Conservation (phyloP, 2,329 filamentous ascomycete species). For the Coniella vitis region DNA sequence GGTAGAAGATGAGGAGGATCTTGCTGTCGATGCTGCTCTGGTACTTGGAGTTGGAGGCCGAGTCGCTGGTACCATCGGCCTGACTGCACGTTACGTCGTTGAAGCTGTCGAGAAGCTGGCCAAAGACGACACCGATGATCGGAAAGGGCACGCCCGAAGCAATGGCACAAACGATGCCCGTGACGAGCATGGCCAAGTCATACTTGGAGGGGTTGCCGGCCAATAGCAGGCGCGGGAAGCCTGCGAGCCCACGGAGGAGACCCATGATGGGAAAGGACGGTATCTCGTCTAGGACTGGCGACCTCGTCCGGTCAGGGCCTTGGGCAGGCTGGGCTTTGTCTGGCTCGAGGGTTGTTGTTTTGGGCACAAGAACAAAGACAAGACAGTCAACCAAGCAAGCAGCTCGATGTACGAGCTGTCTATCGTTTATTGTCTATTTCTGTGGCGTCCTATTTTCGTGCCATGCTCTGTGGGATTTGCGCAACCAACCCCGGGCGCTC, state of each 20-base stretch:
- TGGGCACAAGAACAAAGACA: no score
- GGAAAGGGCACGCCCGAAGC: constrained; percentile 48
- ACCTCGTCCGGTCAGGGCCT: background rate
- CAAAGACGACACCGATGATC: constrained; percentile 50
- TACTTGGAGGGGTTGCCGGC: constrained; percentile 15
- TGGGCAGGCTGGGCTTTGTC: background rate
- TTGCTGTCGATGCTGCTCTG: constrained; percentile 20
- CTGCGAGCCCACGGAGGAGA: constrained; percentile 14
- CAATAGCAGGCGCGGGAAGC: constrained; percentile 19
- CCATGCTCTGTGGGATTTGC: no score
- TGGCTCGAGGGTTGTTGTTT: no score
- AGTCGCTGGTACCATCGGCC: constrained; percentile 7
- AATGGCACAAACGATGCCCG: constrained; percentile 17
- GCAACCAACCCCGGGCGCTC: no score
- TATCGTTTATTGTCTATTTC: no score
- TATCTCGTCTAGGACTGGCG: no score
- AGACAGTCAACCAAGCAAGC: no score
- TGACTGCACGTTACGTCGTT: constrained; percentile 38
- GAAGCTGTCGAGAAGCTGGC: constrained; percentile 44
- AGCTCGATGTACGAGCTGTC: no score
- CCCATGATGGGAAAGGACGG: constrained; percentile 18
- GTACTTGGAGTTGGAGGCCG: constrained; percentile 13
- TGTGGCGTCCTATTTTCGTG: no score
- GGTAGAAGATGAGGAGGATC: constrained; percentile 47
- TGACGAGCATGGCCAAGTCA: constrained; percentile 16